Evolutionary conservation across 495 filamentous ascomycete species (phyloP).

Genomic region (Penicillium psychrofluorescens): DNA sequence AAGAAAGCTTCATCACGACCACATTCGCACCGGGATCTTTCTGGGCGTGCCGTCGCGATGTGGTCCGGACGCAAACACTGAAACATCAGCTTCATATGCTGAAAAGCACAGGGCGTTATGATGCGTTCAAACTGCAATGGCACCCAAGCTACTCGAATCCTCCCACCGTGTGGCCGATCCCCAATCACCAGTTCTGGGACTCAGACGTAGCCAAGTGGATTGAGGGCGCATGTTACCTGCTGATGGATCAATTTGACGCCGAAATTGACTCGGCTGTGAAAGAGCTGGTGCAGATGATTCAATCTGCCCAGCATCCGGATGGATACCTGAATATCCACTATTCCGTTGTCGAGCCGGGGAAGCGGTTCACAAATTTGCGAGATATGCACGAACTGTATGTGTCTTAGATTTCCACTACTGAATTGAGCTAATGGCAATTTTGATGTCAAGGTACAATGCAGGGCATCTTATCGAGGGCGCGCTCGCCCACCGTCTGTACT

Average conservation of each 20-base stretch:
- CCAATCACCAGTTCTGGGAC: constrained; percentile 52
- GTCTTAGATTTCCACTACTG: neutral
- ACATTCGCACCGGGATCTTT: constrained; percentile 20
- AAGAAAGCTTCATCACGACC: constrained; percentile 24
- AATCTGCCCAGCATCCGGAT: constrained; percentile 45
- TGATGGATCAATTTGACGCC: constrained; percentile 32
- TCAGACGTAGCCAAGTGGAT: constrained; percentile 56
- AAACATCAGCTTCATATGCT: constrained; percentile 43
- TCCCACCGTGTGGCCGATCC: constrained; percentile 41
- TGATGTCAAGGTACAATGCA: constrained; percentile 41
- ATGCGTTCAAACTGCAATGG: constrained; percentile 46
- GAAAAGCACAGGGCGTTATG: constrained; percentile 47
- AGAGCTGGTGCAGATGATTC: constrained; percentile 50
- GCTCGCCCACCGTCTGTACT: constrained; percentile 43
- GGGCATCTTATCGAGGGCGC: constrained; percentile 57
- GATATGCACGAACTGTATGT: constrained; percentile 56
- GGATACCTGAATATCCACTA: constrained; percentile 57
- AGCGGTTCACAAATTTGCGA: constrained; percentile 48
- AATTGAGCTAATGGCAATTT: neutral
- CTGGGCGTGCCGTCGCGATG: constrained; percentile 31
- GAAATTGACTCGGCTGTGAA: constrained; percentile 44
- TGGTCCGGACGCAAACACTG: constrained; percentile 31
- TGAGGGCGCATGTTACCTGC: constrained; percentile 52
- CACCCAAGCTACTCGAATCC: constrained; percentile 43
- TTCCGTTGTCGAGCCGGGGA: constrained; percentile 43